These are phyloP conservation scores for Styphnolobium japonicum DNA, from an alignment of 306 rosid species.

Conservation along the genomic window DNA sequence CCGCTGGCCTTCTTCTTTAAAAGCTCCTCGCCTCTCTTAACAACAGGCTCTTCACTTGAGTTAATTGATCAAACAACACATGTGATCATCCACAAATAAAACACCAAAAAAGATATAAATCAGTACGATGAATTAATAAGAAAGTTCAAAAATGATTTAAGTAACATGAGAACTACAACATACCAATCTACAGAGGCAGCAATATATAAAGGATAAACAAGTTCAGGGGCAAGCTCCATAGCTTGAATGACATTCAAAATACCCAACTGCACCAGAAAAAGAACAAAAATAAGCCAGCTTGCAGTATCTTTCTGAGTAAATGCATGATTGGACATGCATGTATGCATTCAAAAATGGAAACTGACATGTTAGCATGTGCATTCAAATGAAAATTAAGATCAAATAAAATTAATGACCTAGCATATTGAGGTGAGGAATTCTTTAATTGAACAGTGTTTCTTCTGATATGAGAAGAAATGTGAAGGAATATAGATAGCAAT, in stretches of 20 bases:
- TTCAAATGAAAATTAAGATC: slow-evolving; percentile 4
- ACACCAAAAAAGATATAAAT: slow-evolving; percentile 26
- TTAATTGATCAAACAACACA: slow-evolving; percentile 42
- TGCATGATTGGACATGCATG: not conserved
- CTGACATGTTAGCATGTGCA: not conserved
- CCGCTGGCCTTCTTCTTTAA: slow-evolving; percentile 85
- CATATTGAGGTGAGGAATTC: not conserved
- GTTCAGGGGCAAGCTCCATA: slow-evolving; percentile 79
- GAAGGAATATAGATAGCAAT: slow-evolving; percentile 1
- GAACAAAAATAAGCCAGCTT: slow-evolving; percentile 25
- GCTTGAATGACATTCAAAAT: slow-evolving; percentile 80
- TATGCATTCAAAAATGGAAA: slow-evolving; percentile 7
- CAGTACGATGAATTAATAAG: slow-evolving; percentile 15
- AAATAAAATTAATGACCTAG: not conserved
- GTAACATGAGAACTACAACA: slow-evolving; percentile 24
- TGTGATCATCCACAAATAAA: slow-evolving; percentile 36
- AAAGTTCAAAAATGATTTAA: not conserved
- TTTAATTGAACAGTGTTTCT: slow-evolving; percentile 12
- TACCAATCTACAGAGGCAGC: slow-evolving; percentile 86
- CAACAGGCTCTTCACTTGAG: slow-evolving; percentile 85
- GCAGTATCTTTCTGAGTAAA: slow-evolving; percentile 18
- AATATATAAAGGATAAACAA: slow-evolving; percentile 77
- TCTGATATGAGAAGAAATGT: not conserved
- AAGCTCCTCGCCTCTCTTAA: slow-evolving; percentile 95
- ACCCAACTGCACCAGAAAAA: slow-evolving; percentile 75